Percentiles rank a stretch among this genome's conserved stretches.
phyloP scores from a whole-genome alignment of 805 yeast species.

The Candida corydali region DNA sequence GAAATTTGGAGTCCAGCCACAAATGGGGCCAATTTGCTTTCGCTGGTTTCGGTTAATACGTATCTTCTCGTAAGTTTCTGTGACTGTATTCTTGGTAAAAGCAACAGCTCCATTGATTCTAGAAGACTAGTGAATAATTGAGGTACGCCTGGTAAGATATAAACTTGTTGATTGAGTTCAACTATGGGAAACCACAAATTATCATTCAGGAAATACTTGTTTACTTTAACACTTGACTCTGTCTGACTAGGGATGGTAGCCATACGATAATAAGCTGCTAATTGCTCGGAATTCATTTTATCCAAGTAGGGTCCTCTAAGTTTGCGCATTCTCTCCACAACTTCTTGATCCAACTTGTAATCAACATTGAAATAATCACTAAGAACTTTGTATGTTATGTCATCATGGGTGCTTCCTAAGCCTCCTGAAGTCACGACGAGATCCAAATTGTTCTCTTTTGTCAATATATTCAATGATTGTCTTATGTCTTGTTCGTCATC shows the following conservation, averaged over 20 bases:
- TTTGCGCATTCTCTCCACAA: slow-evolving; percentile 56
- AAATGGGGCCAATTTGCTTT: slow-evolving; percentile 66
- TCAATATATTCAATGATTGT: slow-evolving; percentile 45
- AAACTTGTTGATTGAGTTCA: slow-evolving; percentile 58
- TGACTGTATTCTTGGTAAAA: slow-evolving; percentile 20
- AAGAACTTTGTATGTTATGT: slow-evolving; percentile 75
- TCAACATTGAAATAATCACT: slow-evolving; percentile 59
- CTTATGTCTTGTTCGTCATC: slow-evolving; percentile 69
- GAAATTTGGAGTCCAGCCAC: slow-evolving; percentile 48
- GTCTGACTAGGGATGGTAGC: slow-evolving; percentile 58
- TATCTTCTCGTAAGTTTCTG: slow-evolving; percentile 39
- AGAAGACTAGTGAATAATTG: slow-evolving; percentile 59
- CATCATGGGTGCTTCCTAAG: slow-evolving; percentile 90
- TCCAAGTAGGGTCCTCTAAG: slow-evolving; percentile 36
- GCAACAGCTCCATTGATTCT: slow-evolving; percentile 36
- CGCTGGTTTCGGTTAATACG: slow-evolving; percentile 59
- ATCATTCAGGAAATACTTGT: slow-evolving; percentile 39
- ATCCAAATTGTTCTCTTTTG: slow-evolving; percentile 46
- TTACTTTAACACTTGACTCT: slow-evolving; percentile 24
- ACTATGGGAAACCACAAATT: slow-evolving; percentile 84
- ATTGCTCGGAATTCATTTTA: slow-evolving; percentile 38
- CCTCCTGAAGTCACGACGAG: slow-evolving; percentile 68
- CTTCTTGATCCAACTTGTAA: slow-evolving; percentile 49
- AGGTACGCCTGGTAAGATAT: slow-evolving; percentile 83
- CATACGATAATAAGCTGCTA: slow-evolving; percentile 68